Evolutionary conservation across 1,284 basidiomycete genomes (phyloP).

Genomic region (Cystobasidiaceae sp.): DNA sequence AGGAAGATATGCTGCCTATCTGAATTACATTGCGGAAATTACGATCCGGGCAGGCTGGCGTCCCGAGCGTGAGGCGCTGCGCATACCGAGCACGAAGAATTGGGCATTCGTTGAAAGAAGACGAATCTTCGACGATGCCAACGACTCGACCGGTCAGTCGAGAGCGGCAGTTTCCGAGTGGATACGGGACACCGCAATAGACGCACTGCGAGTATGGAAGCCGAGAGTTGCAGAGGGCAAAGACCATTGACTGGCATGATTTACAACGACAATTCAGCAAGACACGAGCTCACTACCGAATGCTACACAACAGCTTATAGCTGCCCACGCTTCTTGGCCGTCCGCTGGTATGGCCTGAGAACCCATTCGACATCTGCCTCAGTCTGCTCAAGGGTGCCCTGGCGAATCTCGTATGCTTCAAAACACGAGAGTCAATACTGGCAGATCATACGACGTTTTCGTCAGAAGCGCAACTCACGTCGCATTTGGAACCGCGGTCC

Average conservation of each 20-base stretch:
- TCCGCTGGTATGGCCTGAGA: constrained; percentile 85
- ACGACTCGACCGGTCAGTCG: constrained; percentile 34
- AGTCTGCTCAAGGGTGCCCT: constrained; percentile 90
- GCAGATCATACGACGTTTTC: background rate
- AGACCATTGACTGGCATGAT: constrained; percentile 2
- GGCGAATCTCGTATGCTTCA: constrained; percentile 91
- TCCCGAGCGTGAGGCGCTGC: constrained; percentile 74
- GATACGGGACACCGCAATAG: constrained; percentile 51
- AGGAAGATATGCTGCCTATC: constrained; percentile 47
- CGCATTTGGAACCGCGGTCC: constrained; percentile 98
- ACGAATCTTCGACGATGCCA: constrained; percentile 44
- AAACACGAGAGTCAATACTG: background rate
- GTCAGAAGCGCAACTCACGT: constrained; percentile 56
- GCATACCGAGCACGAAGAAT: constrained; percentile 88
- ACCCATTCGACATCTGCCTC: constrained; percentile 97
- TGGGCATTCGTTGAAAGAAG: constrained; percentile 79
- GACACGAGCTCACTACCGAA: background rate
- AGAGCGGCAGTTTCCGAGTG: constrained; percentile 42
- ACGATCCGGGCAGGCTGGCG: constrained; percentile 67
- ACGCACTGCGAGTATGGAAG: constrained; percentile 55
- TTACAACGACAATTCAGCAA: background rate
- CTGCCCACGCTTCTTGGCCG: constrained; percentile 50
- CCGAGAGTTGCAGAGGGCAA: constrained; percentile 54
- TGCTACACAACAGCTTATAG: too few relatives aligned
- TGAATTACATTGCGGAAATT: constrained; percentile 44